Evolutionary conservation across 139 green algal genomes (phyloP).

Genomic region (Volvox reticuliferus): DNA sequence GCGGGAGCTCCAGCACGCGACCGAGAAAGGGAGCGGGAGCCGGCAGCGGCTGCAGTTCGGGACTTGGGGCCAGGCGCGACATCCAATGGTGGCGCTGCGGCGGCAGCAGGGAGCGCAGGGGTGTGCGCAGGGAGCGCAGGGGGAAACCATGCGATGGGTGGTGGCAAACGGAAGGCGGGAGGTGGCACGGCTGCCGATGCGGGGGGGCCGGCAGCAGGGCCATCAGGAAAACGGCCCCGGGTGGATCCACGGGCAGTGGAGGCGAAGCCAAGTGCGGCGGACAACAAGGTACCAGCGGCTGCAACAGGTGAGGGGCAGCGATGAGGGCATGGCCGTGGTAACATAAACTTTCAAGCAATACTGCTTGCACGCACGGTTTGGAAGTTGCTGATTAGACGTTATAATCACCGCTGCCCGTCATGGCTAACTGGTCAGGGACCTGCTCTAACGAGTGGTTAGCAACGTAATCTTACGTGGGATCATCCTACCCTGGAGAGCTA

Average conservation of each 20-base stretch:
- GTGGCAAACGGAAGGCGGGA: slow-evolving; percentile 26
- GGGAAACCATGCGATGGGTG: not conserved
- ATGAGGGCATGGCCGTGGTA: not conserved
- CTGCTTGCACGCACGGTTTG: no score
- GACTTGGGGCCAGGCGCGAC: not conserved
- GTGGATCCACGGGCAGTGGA: not conserved
- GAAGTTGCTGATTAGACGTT: no score
- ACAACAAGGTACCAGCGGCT: not conserved
- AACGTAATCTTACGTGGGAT: no score
- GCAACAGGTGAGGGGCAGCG: not conserved
- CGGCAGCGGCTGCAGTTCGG: not conserved
- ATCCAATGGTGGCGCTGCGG: not conserved
- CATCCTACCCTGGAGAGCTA: no score
- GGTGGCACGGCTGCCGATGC: not conserved
- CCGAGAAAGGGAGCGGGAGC: not conserved
- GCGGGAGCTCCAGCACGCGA: not conserved
- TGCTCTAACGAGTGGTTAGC: no score
- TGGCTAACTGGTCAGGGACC: no score
- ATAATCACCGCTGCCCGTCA: no score
- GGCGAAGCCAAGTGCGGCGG: not conserved
- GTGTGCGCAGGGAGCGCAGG: not conserved
- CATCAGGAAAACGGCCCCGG: slow-evolving; percentile 5
- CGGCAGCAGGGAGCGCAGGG: not conserved
- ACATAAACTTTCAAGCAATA: no score
- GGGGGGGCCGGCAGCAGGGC: not conserved